Conservation (phyloP, 768 basidiomycete species). For the Phlegmacium glaucopus region DNA sequence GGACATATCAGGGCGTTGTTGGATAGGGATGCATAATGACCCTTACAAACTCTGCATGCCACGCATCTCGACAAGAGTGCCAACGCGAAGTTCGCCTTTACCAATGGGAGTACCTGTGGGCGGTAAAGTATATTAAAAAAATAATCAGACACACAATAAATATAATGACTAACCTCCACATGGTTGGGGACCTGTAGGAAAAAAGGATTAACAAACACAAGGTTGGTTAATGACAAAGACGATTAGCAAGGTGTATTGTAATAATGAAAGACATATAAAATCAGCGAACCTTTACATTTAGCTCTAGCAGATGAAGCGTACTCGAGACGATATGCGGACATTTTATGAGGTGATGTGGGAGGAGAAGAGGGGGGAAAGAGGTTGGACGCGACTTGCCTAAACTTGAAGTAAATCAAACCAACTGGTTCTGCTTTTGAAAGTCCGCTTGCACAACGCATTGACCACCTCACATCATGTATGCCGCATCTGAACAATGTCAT, state of each 20-base stretch:
- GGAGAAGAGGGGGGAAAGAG: constrained; percentile 24
- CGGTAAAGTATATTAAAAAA: constrained; percentile 12
- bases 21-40: constrained; percentile 16
- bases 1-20: constrained; percentile 1
- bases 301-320: constrained; percentile 65
- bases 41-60: constrained; percentile 67
- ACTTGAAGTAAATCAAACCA: constrained; percentile 19
- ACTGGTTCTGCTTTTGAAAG: constrained; percentile 34
- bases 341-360: constrained; percentile 41
- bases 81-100: constrained; percentile 75
- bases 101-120: constrained; percentile 59
- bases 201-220: constrained; percentile 14
- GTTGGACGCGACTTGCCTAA: constrained; percentile 32
- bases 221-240: neutral
- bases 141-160: neutral
- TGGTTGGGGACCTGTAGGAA: constrained; percentile 66
- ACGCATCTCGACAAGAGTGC: constrained; percentile 68
- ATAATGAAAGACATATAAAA: constrained; percentile 11
- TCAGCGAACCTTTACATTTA: constrained; percentile 71
- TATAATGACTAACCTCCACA: constrained; percentile 52
- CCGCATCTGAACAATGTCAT: constrained; percentile 14
- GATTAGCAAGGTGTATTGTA: constrained; percentile 9
- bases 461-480: constrained; percentile 33
- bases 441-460: constrained; percentile 44
- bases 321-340: constrained; percentile 73